phyloP scores from a whole-genome alignment of 1,284 basidiomycete genomes.

The Sanghuangporus weigelae region DNA sequence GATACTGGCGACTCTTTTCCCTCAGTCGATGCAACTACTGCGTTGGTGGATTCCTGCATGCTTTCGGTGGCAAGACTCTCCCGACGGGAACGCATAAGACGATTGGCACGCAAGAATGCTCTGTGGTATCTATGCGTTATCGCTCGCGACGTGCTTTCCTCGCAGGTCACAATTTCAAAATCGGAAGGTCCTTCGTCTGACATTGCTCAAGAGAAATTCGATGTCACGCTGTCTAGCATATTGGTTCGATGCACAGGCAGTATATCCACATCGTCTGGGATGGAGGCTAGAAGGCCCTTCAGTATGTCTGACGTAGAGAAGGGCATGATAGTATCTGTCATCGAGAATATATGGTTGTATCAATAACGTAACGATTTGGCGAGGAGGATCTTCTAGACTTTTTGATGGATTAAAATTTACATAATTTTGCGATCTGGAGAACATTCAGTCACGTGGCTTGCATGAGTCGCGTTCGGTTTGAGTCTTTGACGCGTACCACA shows the following conservation, averaged over 20 bases:
- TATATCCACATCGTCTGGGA: neutral
- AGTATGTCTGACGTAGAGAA: constrained; percentile 8
- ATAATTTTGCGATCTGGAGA: too few relatives aligned
- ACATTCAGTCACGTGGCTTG: neutral
- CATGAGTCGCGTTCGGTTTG: neutral
- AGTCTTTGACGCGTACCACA: neutral
- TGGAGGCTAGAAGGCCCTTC: neutral
- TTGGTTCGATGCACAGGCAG: neutral
- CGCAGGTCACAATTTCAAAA: neutral
- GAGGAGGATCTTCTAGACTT: too few relatives aligned
- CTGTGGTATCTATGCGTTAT: constrained; percentile 50
- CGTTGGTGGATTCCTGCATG: neutral
- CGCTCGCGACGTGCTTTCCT: constrained; percentile 25
- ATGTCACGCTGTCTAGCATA: neutral
- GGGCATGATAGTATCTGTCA: constrained; percentile 10
- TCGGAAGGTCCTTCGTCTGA: neutral
- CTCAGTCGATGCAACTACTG: neutral
- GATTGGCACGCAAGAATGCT: constrained; percentile 45
- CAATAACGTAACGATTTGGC: neutral
- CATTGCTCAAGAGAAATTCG: neutral
- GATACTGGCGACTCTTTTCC: neutral
- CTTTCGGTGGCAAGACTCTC: neutral
- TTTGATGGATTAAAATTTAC: too few relatives aligned
- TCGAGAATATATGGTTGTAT: constrained; percentile 12
- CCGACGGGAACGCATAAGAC: constrained; percentile 26